These are phyloP conservation scores for Xerocomus amazonicus DNA, from an alignment of 1,284 basidiomycete genomes.

Conservation along the genomic window DNA sequence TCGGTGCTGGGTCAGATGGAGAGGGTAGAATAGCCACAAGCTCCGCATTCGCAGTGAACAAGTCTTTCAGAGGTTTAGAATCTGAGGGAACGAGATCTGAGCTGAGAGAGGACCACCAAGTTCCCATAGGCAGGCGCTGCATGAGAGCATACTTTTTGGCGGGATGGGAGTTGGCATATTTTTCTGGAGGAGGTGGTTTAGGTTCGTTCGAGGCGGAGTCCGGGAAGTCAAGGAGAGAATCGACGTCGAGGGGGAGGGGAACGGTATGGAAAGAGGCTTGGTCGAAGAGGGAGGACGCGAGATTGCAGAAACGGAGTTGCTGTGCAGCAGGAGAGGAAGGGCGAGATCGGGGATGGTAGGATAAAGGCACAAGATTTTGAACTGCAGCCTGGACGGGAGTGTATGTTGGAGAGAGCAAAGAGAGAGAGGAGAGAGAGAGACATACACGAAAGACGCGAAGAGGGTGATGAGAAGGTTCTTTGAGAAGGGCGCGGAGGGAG, in stretches of 20 bases:
- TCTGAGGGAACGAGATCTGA: conserved; percentile 39
- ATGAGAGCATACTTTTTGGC: conserved; percentile 65
- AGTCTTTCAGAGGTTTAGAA: conserved; percentile 43
- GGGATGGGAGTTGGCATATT: conserved; percentile 24
- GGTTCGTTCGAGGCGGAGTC: conserved; percentile 25
- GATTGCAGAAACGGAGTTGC: conserved; percentile 69
- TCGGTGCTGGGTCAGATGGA: conserved; percentile 39
- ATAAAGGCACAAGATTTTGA: conserved; percentile 61
- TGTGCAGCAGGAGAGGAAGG: conserved; percentile 60
- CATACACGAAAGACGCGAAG: conserved; percentile 51
- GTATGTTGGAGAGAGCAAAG: conserved; percentile 5
- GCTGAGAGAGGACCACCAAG: conserved; percentile 74
- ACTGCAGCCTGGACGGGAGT: conserved; percentile 53
- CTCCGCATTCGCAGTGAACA: conserved; percentile 65
- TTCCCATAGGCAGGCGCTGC: conserved; percentile 68
- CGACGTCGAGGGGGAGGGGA: conserved; percentile 43
- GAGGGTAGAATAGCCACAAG: conserved; percentile 69
- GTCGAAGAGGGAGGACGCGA: conserved; percentile 66
- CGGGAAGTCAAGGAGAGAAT: conserved; percentile 37
- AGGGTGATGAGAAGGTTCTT: conserved; percentile 49
- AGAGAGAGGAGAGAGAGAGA: conserved; percentile 14
- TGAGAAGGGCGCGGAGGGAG: conserved; percentile 63
- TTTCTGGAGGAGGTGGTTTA: conserved; percentile 24
- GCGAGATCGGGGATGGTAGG: conserved; percentile 57
- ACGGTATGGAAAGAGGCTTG: conserved; percentile 55